Base-by-base conservation (phyloP, 805 yeast genomes). In the Scheffersomyces ergatensis region DNA sequence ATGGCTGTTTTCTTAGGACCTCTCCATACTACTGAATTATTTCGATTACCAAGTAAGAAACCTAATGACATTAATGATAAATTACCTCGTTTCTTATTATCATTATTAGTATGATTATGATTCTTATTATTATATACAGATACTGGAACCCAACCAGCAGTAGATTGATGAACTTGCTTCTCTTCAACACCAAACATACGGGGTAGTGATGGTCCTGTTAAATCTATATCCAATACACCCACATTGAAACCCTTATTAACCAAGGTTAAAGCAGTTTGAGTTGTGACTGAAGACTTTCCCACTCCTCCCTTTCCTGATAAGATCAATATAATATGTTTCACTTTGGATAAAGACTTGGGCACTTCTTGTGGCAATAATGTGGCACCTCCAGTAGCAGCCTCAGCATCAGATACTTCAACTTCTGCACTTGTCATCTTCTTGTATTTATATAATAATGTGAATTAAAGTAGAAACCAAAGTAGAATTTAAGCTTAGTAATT, bases 1-100 rank as follows among this genome's bases (percentile, higher is more conserved):
- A 93, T 93, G 12, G 97, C 97, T 0, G 97, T 90, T 58, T 95
- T 93, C 63, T 92, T 89, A 2, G 99, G 99, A 0, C 99, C 99
- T 56, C 98, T 74, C 99, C 99, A 93, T 8, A 93, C 97, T 14
- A 93, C 93, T 19, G 95, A 82, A 53, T 85, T 87, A 20, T 95
- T 95, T 46, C 98, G 65, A 55, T 88, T 83, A 19, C 84, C 82
- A 5, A 93, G 64, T 38, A 93, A 63, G 57, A 93, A 93, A 5
- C 98, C 99, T 12, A 93, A 62, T 3, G 96, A 87, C 85, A 92
- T 89, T 34, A 90, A 75, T 20, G 78, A 74, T 11, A 92, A 63
- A 37, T 38, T 54, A 3, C 55, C 78, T 55, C 43, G 74, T 62
- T 20, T 62, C 40, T 42, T 33, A 13, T 38, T 34, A 15, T 34